A percentile compares a stretch with the other conserved stretches of the same genome.
phyloP scores from a whole-genome alignment of 2,329 filamentous ascomycete genomes.

The Colletotrichum navitas region DNA sequence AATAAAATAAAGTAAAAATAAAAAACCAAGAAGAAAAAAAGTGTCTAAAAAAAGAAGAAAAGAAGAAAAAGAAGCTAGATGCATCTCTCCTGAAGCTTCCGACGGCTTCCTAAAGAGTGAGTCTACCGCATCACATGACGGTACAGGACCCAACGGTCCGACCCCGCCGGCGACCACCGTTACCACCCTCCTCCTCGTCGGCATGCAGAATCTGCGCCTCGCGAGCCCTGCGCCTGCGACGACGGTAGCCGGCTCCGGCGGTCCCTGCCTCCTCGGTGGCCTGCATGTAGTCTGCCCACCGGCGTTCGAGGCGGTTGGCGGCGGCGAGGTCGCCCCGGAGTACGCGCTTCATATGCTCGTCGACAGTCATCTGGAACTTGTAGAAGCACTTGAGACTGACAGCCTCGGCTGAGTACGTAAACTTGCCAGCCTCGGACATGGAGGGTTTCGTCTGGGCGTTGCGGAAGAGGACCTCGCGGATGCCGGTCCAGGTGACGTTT shows the following conservation, averaged over 20 bases:
- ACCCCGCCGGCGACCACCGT: slow-evolving; percentile 69
- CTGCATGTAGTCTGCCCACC: slow-evolving; percentile 97
- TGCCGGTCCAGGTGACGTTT: slow-evolving; percentile 91
- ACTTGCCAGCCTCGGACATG: slow-evolving; percentile 51
- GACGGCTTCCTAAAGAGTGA: slow-evolving; percentile 6
- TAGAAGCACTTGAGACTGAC: slow-evolving; percentile 94
- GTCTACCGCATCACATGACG: slow-evolving; percentile 68
- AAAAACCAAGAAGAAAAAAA: neutral
- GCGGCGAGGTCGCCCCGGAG: slow-evolving; percentile 79
- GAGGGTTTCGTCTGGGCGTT: slow-evolving; percentile 80
- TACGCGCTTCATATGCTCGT: slow-evolving; percentile 92
- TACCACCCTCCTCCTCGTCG: slow-evolving; percentile 80
- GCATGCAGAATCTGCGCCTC: slow-evolving; percentile 86
- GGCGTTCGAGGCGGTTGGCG: slow-evolving; percentile 84
- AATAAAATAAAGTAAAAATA: neutral
- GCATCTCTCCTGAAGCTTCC: neutral
- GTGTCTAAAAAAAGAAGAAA: neutral
- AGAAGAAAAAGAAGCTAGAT: slow-evolving; percentile 1
- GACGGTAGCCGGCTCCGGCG: slow-evolving; percentile 73
- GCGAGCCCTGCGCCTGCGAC: slow-evolving; percentile 81
- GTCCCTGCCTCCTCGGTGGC: slow-evolving; percentile 85
- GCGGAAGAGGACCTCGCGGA: slow-evolving; percentile 86
- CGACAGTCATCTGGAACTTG: slow-evolving; percentile 93
- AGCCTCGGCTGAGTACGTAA: slow-evolving; percentile 79
- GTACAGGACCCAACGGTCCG: slow-evolving; percentile 72